Evolutionary conservation across 2,329 filamentous ascomycete species (phyloP).

Genomic region (Bertia moriformis): DNA sequence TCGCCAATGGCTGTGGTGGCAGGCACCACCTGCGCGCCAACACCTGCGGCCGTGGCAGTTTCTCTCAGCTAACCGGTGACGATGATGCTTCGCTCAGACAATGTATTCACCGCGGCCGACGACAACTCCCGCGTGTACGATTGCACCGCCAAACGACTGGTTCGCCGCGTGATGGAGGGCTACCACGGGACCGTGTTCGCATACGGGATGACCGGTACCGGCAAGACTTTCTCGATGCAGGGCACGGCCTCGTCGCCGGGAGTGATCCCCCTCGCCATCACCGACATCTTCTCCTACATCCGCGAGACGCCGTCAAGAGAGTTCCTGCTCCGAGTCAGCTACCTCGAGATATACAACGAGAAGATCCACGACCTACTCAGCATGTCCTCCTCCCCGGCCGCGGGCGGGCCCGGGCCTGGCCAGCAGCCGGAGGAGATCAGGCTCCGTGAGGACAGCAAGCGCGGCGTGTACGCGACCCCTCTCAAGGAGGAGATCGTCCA

Average conservation of each 20-base stretch:
- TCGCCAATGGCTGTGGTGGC: constrained; percentile 7
- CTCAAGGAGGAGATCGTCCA: constrained; percentile 98
- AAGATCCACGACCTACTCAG: constrained; percentile 87
- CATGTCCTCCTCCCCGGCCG: constrained; percentile 44
- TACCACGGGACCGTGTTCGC: constrained; percentile 97
- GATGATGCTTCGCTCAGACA: constrained; percentile 42
- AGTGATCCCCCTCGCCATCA: constrained; percentile 92
- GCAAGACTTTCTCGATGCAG: constrained; percentile 99
- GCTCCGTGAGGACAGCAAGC: constrained; percentile 85
- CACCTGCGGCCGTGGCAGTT: neutral
- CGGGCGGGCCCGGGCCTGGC: too few species aligned
- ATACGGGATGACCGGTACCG: constrained; percentile 97
- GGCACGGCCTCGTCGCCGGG: constrained; percentile 88
- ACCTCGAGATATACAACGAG: constrained; percentile 97
- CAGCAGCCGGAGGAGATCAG: constrained; percentile 81
- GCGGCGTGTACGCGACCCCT: constrained; percentile 89
- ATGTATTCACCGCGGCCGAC: constrained; percentile 87
- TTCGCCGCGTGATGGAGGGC: constrained; percentile 94
- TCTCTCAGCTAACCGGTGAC: too few species aligned
- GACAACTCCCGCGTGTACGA: constrained; percentile 94
- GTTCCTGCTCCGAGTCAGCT: constrained; percentile 89
- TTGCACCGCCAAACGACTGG: constrained; percentile 79
- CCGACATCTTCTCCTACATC: constrained; percentile 98
- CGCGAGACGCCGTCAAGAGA: constrained; percentile 89
- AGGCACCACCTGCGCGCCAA: neutral